Percentiles rank a stretch among this genome's conserved stretches.
Conservation (phyloP, 1,139 yeast species). For the Nakaseomyces uthaithaninus region DNA sequence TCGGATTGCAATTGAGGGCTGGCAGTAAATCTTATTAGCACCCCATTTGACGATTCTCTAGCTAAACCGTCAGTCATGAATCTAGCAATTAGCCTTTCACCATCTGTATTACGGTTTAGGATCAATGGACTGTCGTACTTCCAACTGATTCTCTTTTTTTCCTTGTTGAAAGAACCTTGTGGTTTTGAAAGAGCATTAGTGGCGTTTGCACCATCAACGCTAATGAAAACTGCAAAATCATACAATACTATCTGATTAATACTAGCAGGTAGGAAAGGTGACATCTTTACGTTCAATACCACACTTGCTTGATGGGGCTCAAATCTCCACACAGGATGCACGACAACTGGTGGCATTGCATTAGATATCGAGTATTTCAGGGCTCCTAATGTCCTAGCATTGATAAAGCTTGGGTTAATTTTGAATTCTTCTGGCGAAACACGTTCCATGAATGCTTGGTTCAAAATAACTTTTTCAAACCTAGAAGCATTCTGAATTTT, state of each 20-base stretch:
- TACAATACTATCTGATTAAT: conserved; percentile 40
- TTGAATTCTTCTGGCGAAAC: conserved; percentile 31
- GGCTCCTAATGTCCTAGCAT: conserved; percentile 62
- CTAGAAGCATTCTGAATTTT: conserved; percentile 27
- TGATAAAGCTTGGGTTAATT: conserved; percentile 33
- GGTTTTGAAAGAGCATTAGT: conserved; percentile 81
- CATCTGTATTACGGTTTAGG: conserved; percentile 37
- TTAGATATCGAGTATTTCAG: conserved; percentile 54
- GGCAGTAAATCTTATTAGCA: conserved; percentile 51
- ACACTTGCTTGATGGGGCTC: conserved; percentile 80
- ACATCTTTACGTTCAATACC: conserved; percentile 54
- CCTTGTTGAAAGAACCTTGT: conserved; percentile 79
- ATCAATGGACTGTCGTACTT: conserved; percentile 43
- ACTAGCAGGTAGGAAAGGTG: conserved; percentile 38
- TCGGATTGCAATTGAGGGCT: conserved; percentile 11
- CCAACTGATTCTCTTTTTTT: conserved; percentile 82
- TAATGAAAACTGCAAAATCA: conserved; percentile 64
- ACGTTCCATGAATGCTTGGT: conserved; percentile 34
- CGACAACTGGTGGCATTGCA: conserved; percentile 54
- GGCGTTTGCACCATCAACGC: conserved; percentile 42
- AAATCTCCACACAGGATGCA: conserved; percentile 83
- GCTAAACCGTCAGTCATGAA: conserved; percentile 58
- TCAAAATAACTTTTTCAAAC: conserved; percentile 34
- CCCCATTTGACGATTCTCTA: conserved; percentile 60
- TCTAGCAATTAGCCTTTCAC: conserved; percentile 59